Percentiles rank a stretch among this genome's conserved stretches.
phyloP scores from a whole-genome alignment of 306 rosid genomes.

The Cucumis cinereus region DNA sequence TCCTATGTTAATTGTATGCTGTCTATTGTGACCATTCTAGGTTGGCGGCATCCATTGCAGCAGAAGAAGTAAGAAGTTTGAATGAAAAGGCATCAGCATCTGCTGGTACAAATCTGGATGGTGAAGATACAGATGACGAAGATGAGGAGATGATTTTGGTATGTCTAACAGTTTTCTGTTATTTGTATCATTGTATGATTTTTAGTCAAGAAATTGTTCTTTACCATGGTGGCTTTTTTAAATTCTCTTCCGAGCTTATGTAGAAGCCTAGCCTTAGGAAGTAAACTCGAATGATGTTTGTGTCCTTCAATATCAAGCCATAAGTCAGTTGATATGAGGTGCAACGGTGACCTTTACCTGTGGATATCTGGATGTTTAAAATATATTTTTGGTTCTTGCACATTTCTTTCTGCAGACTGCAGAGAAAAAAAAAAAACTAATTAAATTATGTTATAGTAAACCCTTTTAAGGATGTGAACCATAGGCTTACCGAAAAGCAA shows the following conservation, averaged over 20 bases:
- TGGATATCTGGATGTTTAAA: not conserved
- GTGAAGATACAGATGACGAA: constrained; percentile 23
- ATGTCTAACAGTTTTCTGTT: constrained; percentile 12
- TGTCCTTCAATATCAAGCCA: not conserved
- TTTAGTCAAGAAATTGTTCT: not conserved
- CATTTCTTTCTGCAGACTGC: not conserved
- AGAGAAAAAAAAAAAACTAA: not conserved
- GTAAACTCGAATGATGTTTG: not conserved
- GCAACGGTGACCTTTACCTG: not conserved
- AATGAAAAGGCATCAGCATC: constrained; percentile 25
- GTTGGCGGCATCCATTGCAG: constrained; percentile 79
- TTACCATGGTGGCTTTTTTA: not conserved
- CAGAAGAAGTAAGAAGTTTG: constrained; percentile 42
- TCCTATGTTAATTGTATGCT: constrained; percentile 2
- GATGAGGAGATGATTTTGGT: constrained; percentile 68
- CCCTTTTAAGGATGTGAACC: not conserved
- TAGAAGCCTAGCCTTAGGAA: not conserved
- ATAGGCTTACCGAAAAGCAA: not conserved
- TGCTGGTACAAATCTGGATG: constrained; percentile 23
- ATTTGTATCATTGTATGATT: not conserved
- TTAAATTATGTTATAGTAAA: not conserved
- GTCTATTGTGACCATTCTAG: constrained; percentile 24
- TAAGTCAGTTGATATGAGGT: not conserved
- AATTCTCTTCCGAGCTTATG: not conserved
- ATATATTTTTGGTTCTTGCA: not conserved